Evolutionary conservation across 768 basidiomycete species (phyloP), one percentile per base, ranked within the genome.

Genomic region (Pisolithus marmoratus): DNA sequence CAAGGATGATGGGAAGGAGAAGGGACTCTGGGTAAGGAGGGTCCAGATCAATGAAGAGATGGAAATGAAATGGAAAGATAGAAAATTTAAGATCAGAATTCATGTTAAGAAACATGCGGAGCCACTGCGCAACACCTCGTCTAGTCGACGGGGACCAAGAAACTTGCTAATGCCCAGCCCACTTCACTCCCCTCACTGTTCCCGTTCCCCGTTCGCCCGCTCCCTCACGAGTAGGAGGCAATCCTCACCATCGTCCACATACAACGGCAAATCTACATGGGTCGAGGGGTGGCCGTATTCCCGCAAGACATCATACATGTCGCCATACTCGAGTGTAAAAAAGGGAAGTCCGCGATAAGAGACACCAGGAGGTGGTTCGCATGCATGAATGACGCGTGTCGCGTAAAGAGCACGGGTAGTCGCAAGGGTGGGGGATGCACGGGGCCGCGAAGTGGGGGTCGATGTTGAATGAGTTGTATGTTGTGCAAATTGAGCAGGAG

Each of bases 161-260:
- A 92, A 64, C 89, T 90, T 34, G 89, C 89, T 55, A 92, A 65
- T 3, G 84, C 84, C 90, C 90, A 91, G 0, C 89, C 89, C 17
- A 90, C 75, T 9, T 76, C 72, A 11, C 79, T 78, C 4, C 55
- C 43, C 3, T 65, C 42, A 8, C 26, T 60, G 37, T 58, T 56
- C 57, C 54, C 62, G 47, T 56, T 45, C 5, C 62, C 58, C 29
- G n/a, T 62, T 64, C 36, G 49, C 41, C 11, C 44, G 53, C 63
- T 85, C 80, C 40, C 87, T 72, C 55, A 84, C 87, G 23, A 91
- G 75, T 49, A 92, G 68, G 55, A 92, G 69, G 68, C 89, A 90
- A 58, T 91, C 90, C 41, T 80, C 79, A 11, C 76, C 76, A 56
- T 89, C 89, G 58, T 91, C 89, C 46, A 90, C 85, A 58, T 84